These are phyloP conservation scores for Chamaecyparis obtusa DNA, from an alignment of 75 land plant genomes.

Conservation along the genomic window DNA sequence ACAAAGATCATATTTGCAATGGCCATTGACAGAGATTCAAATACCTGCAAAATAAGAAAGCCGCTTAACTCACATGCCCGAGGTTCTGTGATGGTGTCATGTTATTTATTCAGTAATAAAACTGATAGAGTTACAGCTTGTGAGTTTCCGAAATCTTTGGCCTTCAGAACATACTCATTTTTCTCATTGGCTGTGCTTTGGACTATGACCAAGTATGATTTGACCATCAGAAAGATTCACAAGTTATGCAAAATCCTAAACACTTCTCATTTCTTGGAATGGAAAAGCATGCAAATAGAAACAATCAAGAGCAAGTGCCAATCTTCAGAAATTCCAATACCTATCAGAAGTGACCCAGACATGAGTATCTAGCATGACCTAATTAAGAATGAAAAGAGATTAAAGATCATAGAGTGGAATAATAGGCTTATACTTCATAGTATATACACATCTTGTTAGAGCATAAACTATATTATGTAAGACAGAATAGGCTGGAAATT, in stretches of 20 bases:
- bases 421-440: not conserved
- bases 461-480: not conserved
- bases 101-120: not conserved
- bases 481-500: not conserved
- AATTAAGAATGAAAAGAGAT: not conserved
- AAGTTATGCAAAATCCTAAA: not conserved
- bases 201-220: not conserved
- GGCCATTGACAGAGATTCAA: not conserved
- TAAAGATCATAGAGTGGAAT: not conserved
- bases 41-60: not conserved
- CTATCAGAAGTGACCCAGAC: not conserved
- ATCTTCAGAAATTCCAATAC: not conserved
- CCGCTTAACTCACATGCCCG: not conserved
- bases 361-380: not conserved
- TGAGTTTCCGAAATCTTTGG: not conserved
- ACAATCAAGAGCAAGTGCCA: not conserved
- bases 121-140: not conserved
- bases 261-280: not conserved
- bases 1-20: not conserved
- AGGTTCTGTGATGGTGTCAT: not conserved
- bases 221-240: not conserved
- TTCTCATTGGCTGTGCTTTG: not conserved
- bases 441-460: not conserved
- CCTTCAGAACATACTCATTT: not conserved
- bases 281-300: not conserved